Conservation (phyloP, 2,329 filamentous ascomycete genomes). For the Blumeria graminis region DNA sequence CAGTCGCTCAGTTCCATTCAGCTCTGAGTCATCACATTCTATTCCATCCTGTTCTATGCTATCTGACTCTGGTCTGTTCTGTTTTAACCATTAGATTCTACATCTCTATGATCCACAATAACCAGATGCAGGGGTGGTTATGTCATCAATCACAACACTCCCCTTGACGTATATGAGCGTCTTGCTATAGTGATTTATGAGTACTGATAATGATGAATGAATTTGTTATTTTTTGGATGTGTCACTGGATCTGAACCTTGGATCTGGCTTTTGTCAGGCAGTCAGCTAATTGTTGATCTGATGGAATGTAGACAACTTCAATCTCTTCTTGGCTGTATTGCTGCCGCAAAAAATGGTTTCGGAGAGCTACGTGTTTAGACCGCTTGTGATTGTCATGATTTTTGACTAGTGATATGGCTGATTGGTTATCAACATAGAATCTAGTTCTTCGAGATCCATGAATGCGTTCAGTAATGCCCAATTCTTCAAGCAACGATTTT, state of each 20-base stretch:
- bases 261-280: not conserved
- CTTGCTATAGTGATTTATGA: not conserved
- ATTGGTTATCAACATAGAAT: not conserved
- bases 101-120: too few species aligned
- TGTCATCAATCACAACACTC: not conserved
- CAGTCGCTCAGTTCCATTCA: too few species aligned
- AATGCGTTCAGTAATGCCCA: not conserved
- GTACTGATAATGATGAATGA: not conserved
- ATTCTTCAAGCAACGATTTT: not conserved
- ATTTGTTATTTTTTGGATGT: too few species aligned
- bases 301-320: not conserved
- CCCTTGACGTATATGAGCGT: not conserved
- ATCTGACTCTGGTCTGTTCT: too few species aligned
- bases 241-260: not conserved
- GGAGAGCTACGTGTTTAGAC: not conserved
- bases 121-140: not conserved
- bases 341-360: not conserved
- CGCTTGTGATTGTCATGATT: not conserved
- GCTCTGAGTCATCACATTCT: too few species aligned
- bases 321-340: not conserved
- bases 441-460: not conserved
- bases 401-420: not conserved
- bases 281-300: not conserved
- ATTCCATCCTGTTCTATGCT: too few species aligned
- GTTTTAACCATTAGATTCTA: too few species aligned